Evolutionary conservation across 2,329 filamentous ascomycete species (phyloP), one percentile per base, ranked within the genome.

Genomic region (Colletotrichum chlorophyti): DNA sequence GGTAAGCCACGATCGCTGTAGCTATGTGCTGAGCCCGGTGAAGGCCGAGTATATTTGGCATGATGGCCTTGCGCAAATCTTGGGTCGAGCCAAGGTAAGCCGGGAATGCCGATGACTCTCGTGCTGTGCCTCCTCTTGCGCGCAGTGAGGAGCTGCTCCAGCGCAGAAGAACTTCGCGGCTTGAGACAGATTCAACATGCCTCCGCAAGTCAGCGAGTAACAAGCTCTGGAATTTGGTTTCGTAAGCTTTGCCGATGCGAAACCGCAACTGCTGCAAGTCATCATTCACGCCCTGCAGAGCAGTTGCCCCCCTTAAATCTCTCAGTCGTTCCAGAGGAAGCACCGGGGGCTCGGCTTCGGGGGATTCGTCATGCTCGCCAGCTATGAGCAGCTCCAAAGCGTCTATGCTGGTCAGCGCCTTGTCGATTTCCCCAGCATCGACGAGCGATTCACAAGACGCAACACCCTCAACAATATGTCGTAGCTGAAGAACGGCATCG

Each of bases 201-300:
- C 83, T 81, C 48, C 91, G 86, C 35, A 98, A 74, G 72, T 99
- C 95, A 3, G 81, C 83, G 26, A 98, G 80, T 15, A 99, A 79
- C 24, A 91, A 85, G 58, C 87, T 85, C 26, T 95, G 79, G 66
- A 98, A 96, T 40, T 88, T 87, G 2, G 83, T 78, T 70, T 98
- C 93, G 69, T 93, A 98, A 0, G 88, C 91, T 72, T 90, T 93
- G 19, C 95, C 95, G 57, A 97, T 91, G 3, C 91, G 88, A 63
- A 87, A 85, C 57, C 92, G 87, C 43, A 99, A 76, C 29, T 88
- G 85, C 42, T 86, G 82, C 35, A 99, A 81, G 61, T 96, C 93
- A 38, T 87, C 83, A 52, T 88, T 87, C 12, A 97, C 86, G 0
- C 92, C 89, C 68, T 93, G 88, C 14, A 98, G 79, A 8, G 93